Evolutionary conservation across 1,139 yeast genomes (phyloP), one percentile per base, ranked within the genome.

Genomic region (Scheffersomyces quercinus): DNA sequence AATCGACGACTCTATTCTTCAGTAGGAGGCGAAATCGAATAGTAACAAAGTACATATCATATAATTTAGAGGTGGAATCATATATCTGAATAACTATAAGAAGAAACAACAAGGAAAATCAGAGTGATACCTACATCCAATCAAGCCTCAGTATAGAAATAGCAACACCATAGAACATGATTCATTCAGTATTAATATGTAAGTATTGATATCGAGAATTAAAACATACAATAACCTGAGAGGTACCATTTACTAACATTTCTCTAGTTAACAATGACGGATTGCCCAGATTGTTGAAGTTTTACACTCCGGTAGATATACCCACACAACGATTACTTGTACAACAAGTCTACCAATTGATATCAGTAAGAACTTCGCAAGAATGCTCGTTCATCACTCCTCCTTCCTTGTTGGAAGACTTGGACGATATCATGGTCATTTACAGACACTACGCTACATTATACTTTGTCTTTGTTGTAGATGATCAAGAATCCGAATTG

Each of bases 371-470:
- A 42, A 73, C 85, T 11, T 70, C 85, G n/a, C 74, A 78, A 36
- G 90, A 86, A 55, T 86, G 96, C 53, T 85, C 91, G 28, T 88
- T 88, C 59, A 73, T 88, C 30, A 85, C 93, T 0, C 89, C 91
- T 2, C 93, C 96, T 3, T 82, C 88, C 15, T 66, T 88, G 41
- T 67, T 88, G 36, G 88, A 83, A 45, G 89, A 83, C 38, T 69
- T 83, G 50, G 88, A 85, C 14, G 91, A 85, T 49, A 88, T 93
- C 50, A 85, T 90, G 48, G 96, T 93, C 46, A 91, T 93, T 29
- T 93, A 93, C 66, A 77, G 97, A 48, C 96, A 90, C 59, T 93
- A 91, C 60, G 98, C 99, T 13, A 91, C 99, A 0, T 71, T 93
- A 28, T 93, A 88, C 64, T 93, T 93, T 68, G 97, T 95, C 29